Base-by-base conservation (phyloP, 176 grass and related monocot species). In the Tillandsia fasciculata region DNA sequence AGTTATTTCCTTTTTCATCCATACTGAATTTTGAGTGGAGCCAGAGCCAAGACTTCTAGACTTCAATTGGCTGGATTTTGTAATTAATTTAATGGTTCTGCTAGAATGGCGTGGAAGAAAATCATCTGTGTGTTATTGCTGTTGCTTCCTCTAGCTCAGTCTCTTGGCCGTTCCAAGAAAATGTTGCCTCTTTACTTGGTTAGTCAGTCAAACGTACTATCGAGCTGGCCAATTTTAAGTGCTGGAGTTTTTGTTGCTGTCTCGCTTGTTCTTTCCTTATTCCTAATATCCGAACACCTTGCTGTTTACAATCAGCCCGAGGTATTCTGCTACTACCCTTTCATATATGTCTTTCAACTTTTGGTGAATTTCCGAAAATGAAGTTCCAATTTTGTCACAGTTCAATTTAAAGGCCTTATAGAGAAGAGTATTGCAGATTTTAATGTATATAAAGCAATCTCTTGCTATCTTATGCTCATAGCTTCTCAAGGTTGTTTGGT, bases 261-360 rank as follows among this genome's bases (percentile, higher is more conserved):
- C 83, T 47, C 94, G 53, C 65, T 90, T 66, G 77, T 92, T 68
- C 69, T 97, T 13, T 93, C 89, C 48, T 70, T 97, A 22, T 93
- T 87, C 79, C 87, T 97, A 79, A 93, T 89, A 71, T 77, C 81
- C 73, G 84, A 97, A 70, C 94, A 97, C 63, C 86, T 97, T 18
- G 86, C 82, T 70, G 74, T 86, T 53, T 97, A 97, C 75, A 88
- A 85, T 69, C 94, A 92, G 78, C 94, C 94, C 13, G 94, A 97
- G 94, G 94, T 93, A 79, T 47, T 27, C 65, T 78, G 66, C 65
- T 83, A 74, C 68, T 68, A 67, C 48, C 23, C 53, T 53, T 77
- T 74, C 20, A 68, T 64, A 57, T 68, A 52, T 20, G 74, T 78
- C 66, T 50, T 72, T 68, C 68, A 20, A 74, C n/a, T 77, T 53